These are phyloP conservation scores for Aulographum hederae DNA, from an alignment of 2,329 filamentous ascomycete genomes.

Conservation along the genomic window DNA sequence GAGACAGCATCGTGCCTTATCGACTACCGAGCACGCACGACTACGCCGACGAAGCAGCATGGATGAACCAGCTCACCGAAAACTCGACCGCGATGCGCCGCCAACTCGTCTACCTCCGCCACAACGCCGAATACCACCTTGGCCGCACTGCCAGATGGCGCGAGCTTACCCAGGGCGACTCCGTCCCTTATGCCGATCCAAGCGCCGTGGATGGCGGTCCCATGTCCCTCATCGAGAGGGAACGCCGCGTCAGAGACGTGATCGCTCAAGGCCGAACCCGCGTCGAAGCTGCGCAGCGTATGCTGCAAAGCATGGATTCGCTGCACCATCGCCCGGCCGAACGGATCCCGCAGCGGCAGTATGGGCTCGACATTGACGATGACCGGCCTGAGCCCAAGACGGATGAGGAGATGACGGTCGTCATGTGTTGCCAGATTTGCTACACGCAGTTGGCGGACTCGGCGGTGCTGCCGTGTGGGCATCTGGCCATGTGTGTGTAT, in stretches of 20 bases:
- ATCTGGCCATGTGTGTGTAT: constrained; percentile 36
- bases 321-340: background rate
- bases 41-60: background rate
- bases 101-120: background rate
- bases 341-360: constrained; percentile 6
- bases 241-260: background rate
- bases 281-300: background rate
- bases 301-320: background rate
- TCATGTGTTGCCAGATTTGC: constrained; percentile 34
- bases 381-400: constrained; percentile 28
- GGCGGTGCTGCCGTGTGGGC: constrained; percentile 34
- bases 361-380: constrained; percentile 26
- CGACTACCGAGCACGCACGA: background rate
- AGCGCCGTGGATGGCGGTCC: background rate
- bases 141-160: background rate
- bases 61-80: background rate
- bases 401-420: constrained; percentile 29
- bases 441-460: constrained; percentile 33
- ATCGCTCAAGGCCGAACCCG: background rate
- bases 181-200: background rate
- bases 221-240: background rate
- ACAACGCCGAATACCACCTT: background rate
- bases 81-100: background rate
- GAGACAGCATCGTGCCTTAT: background rate
- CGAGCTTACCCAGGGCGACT: background rate